Percentiles rank a stretch among this genome's conserved stretches.
Conservation (phyloP, 164 flowering plant species). For the Chloranthus sessilifolius region DNA sequence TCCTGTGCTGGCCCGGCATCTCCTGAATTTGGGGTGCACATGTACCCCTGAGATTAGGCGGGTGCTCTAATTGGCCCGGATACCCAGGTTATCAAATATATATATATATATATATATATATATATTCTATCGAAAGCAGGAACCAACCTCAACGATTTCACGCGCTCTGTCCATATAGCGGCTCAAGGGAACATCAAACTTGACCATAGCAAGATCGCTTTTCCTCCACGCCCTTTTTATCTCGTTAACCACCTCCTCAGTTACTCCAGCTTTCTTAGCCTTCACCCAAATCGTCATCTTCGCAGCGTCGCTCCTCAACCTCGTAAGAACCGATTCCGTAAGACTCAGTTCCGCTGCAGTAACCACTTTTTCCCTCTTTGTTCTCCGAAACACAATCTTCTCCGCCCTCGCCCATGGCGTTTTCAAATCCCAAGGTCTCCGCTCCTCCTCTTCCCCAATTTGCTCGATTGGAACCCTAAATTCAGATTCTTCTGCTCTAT, state of each 20-base stretch:
- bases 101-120: too few species aligned
- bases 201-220: slow-evolving; percentile 76
- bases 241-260: slow-evolving; percentile 58
- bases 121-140: too few species aligned
- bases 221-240: slow-evolving; percentile 53
- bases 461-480: slow-evolving; percentile 27
- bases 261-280: slow-evolving; percentile 85
- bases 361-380: slow-evolving; percentile 48
- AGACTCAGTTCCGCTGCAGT: slow-evolving; percentile 57
- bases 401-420: slow-evolving; percentile 73
- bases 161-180: slow-evolving; percentile 86
- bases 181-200: slow-evolving; percentile 72
- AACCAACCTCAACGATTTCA: slow-evolving; percentile 78
- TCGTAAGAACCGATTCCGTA: slow-evolving; percentile 42
- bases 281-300: slow-evolving; percentile 76
- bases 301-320: slow-evolving; percentile 61
- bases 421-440: slow-evolving; percentile 18
- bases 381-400: slow-evolving; percentile 40
- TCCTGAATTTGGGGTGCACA: too few species aligned
- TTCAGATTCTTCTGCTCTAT: slow-evolving; percentile 16
- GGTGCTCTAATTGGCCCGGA: too few species aligned
- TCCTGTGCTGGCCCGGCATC: too few species aligned
- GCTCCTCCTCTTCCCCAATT: slow-evolving; percentile 19
- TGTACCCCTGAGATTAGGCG: too few species aligned
- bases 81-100: too few species aligned